phyloP scores from a whole-genome alignment of 179 eudicot genomes.

The Silene noctiflora region DNA sequence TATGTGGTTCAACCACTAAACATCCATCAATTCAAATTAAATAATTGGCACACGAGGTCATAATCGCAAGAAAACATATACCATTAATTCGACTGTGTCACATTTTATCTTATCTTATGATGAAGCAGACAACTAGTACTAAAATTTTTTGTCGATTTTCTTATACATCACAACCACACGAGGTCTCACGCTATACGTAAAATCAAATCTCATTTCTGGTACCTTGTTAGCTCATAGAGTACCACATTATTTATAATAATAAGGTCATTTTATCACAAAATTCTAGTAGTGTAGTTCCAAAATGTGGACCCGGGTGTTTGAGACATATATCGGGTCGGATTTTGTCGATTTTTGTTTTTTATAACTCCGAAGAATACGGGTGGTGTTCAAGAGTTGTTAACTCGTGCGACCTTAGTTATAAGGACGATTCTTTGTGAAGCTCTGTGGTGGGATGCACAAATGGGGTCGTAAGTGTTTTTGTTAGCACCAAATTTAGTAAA shows the following conservation, averaged over 20 bases:
- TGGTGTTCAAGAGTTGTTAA: neutral
- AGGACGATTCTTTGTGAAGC: too few relatives aligned
- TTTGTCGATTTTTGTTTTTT: neutral
- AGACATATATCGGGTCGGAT: neutral
- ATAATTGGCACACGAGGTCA: neutral
- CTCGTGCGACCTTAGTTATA: neutral
- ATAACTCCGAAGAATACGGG: too few relatives aligned
- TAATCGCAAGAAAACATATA: neutral
- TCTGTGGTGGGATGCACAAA: too few relatives aligned
- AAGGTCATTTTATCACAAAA: neutral
- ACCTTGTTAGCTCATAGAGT: constrained; percentile 2
- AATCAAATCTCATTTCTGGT: neutral
- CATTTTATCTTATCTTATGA: neutral
- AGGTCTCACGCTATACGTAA: neutral
- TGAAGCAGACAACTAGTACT: constrained; percentile 16
- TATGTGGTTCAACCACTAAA: neutral
- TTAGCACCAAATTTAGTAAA: too few relatives aligned
- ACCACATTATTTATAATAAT: neutral
- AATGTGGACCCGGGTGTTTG: neutral
- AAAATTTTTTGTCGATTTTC: neutral
- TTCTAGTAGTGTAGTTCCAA: neutral
- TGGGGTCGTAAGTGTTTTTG: too few relatives aligned
- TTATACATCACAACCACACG: constrained; percentile 5
- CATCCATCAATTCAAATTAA: neutral
- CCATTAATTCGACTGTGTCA: neutral